Evolutionary conservation across 768 basidiomycete genomes (phyloP), one percentile per base, ranked within the genome.

Genomic region (Leucogyrophana mollusca): DNA sequence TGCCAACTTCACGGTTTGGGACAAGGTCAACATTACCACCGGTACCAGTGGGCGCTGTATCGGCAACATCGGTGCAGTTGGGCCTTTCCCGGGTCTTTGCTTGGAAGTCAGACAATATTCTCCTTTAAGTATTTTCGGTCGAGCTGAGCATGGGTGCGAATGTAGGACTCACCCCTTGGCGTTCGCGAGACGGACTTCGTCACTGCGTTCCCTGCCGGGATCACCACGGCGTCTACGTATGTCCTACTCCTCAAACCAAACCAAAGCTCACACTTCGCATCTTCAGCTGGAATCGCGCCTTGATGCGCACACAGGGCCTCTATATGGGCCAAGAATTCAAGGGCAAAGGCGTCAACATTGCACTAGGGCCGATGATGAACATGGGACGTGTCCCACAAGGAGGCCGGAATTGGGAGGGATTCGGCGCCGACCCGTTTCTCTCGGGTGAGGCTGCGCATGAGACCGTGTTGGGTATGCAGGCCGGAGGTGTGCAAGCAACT

Each of bases 401-500:
- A 2, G 90, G 90, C 9, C 70, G 91, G 23, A 90, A 90, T 37
- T 92, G 89, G 87, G 90, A 92, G 71, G 87, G 89, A 20, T 90
- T 89, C 50, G 89, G 90, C 22, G 87, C 76, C 4, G 90, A 94
- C 62, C 90, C 91, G 0, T 94, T 80, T 66, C 67, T 92, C 13
- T 58, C 80, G n/a, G 88, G 91, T 9, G 87, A 86, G 56, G 72
- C 73, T 3, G 78, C 83, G 4, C 85, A 82, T 48, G 84, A 89
- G 63, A 91, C 88, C 1, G 78, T 91, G 40, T 64, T 85, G 20
- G 90, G 90, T 2, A 70, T 91, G 71, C 90, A 93, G 57, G 57
- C 65, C 25, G 73, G 68, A 10, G 89, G 90, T 24, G 84, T 90
- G 0, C 85, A 87, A 58, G 86, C 87, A 0, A 85, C 83, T 55